Percentiles rank a stretch among this genome's conserved stretches.
phyloP scores from a whole-genome alignment of 2,329 filamentous ascomycete species.

The Trichoderma citrinoviride region DNA sequence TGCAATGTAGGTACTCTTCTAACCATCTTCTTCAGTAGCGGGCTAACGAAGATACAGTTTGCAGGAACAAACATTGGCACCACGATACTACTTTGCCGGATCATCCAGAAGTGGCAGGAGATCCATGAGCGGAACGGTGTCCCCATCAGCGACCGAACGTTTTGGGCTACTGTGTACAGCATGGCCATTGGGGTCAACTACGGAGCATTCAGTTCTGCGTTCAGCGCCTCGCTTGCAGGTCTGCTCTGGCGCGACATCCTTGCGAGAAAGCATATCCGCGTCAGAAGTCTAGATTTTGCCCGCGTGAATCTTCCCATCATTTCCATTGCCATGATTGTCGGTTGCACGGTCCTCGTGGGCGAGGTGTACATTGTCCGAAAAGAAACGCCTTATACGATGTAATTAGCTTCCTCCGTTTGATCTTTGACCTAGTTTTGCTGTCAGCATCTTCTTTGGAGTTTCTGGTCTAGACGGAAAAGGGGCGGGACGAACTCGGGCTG shows the following conservation, averaged over 20 bases:
- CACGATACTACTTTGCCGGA: slow-evolving; percentile 67
- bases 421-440: background rate
- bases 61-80: slow-evolving; percentile 76
- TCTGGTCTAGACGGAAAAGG: no score
- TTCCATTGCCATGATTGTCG: slow-evolving; percentile 63
- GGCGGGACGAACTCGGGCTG: no score
- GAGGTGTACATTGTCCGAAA: slow-evolving; percentile 57
- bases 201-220: slow-evolving; percentile 69
- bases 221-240: slow-evolving; percentile 69
- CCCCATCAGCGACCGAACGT: slow-evolving; percentile 61
- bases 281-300: slow-evolving; percentile 63
- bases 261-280: slow-evolving; percentile 63
- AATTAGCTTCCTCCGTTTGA: background rate
- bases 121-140: slow-evolving; percentile 51
- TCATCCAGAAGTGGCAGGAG: slow-evolving; percentile 65
- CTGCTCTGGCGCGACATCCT: slow-evolving; percentile 72
- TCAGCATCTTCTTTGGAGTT: background rate
- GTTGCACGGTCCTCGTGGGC: slow-evolving; percentile 58
- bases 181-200: slow-evolving; percentile 76
- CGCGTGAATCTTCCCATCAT: slow-evolving; percentile 70
- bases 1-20: slow-evolving; percentile 60
- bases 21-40: background rate
- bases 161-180: slow-evolving; percentile 71
- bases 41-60: slow-evolving; percentile 48
- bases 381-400: slow-evolving; percentile 16